Base-by-base conservation (phyloP, 495 filamentous ascomycete genomes). In the Aspergillus leporis region DNA sequence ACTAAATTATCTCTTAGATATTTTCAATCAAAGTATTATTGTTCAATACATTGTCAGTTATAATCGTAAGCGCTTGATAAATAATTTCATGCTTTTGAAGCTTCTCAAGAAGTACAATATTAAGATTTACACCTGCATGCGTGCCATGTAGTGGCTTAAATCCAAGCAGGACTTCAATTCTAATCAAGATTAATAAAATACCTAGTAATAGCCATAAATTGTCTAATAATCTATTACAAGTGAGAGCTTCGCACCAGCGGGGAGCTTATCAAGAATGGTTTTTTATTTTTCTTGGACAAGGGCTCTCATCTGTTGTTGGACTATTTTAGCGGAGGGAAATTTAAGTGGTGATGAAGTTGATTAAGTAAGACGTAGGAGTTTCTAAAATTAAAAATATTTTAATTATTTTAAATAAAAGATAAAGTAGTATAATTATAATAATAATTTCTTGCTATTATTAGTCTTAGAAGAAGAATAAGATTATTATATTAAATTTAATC, bases 1-100 rank as follows among this genome's bases (percentile, higher is more conserved):
- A 52, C 40, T 64, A 0, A 38, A 60, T 21, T 19, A 48, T 23
- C 3, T 63, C 61, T 25, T 61, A 40, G 40, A 66, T 46, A 21
- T 36, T 50, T 5, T 25, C 18, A 12, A 61, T 21, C 3, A 69
- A 34, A 3, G 54, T 69, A 1, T 21, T 53, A 22, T 70, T 67
- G 34, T 69, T 69, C 5, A 31, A 66, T 46, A 47, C 46, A 53
- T 68, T 68, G 52, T 68, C 61, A 4, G 56, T 62, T 13, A 47
- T 69, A 5, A 70, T 23, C 13, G 34, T 30, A 9, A 70, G 48
- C 0, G 65, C 53, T 30, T 47, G 22, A 21, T 63, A 22, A 21
- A 6, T 19, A 47, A 68, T 59, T 2, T 60, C 0, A 53, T 61
- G 40, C 22, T 68, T 38, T 31, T 62, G 0, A 8, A 68, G 19